Percentiles rank a stretch among this genome's conserved stretches.
These are phyloP conservation scores for Tolypocladium album DNA, from an alignment of 2,329 filamentous ascomycete species.

Conservation along the genomic window DNA sequence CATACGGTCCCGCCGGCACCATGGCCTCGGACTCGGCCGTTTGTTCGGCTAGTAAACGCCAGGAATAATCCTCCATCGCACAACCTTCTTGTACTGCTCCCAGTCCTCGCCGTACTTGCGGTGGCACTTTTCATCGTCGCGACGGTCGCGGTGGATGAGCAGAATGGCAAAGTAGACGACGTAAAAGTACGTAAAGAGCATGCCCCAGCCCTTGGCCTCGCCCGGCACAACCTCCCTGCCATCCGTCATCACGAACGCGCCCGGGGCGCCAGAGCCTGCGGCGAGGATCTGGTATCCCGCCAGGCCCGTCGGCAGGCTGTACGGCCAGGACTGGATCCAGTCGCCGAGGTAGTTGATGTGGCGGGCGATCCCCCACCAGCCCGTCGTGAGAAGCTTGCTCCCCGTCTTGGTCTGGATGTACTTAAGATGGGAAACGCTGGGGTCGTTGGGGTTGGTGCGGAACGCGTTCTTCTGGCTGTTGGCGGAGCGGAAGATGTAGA, in stretches of 20 bases:
- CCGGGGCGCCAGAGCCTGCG: slow-evolving; percentile 36
- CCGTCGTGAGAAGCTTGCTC: slow-evolving; percentile 69
- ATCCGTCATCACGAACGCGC: slow-evolving; percentile 45
- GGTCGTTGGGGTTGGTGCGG: slow-evolving; percentile 76
- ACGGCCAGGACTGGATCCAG: slow-evolving; percentile 90
- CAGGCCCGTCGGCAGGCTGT: slow-evolving; percentile 74
- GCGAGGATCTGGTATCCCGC: slow-evolving; percentile 68
- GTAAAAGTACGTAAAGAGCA: slow-evolving; percentile 90
- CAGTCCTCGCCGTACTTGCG: slow-evolving; percentile 90
- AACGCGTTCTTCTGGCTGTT: slow-evolving; percentile 95
- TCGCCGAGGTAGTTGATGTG: slow-evolving; percentile 97
- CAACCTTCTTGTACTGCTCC: slow-evolving; percentile 76
- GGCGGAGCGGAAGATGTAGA: slow-evolving; percentile 83
- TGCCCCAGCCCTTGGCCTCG: slow-evolving; percentile 70
- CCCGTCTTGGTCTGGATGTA: slow-evolving; percentile 79
- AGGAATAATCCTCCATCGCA: slow-evolving; percentile 74
- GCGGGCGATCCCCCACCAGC: slow-evolving; percentile 87
- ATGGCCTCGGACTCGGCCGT: not conserved
- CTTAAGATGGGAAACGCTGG: slow-evolving; percentile 65
- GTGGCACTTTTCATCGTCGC: slow-evolving; percentile 85
- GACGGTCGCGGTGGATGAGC: slow-evolving; percentile 72
- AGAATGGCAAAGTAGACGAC: slow-evolving; percentile 83
- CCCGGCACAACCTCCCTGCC: slow-evolving; percentile 59
- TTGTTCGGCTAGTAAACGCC: slow-evolving; percentile 51
- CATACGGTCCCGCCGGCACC: not conserved